Percentiles rank a stretch among this genome's conserved stretches.
These are phyloP conservation scores for Globisporangium spiculum DNA, from an alignment of 352 stramenopile species.

Conservation along the genomic window DNA sequence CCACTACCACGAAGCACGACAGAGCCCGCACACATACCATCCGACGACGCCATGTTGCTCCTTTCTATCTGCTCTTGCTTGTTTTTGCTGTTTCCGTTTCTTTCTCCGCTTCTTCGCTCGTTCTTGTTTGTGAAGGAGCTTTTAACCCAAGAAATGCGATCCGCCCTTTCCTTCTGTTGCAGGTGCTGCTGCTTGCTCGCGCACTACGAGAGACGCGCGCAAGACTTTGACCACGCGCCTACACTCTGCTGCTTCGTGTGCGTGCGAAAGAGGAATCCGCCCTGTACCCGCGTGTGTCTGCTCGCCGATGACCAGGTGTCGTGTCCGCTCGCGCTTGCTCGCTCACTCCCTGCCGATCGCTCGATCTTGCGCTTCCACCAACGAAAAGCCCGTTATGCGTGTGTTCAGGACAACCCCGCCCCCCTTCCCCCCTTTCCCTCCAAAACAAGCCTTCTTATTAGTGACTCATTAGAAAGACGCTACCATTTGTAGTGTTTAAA, in stretches of 20 bases:
- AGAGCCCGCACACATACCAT: constrained; percentile 12
- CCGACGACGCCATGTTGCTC: constrained; percentile 19
- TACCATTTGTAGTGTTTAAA: too few relatives aligned
- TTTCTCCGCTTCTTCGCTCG: not conserved
- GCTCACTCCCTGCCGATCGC: not conserved
- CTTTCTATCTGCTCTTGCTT: not conserved
- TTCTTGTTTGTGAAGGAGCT: not conserved
- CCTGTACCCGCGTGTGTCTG: not conserved
- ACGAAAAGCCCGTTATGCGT: constrained; percentile 14
- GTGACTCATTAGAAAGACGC: too few relatives aligned
- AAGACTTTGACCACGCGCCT: not conserved
- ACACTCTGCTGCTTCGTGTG: not conserved
- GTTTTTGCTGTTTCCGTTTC: constrained; percentile 1
- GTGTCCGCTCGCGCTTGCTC: not conserved
- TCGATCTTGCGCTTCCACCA: constrained; percentile 15
- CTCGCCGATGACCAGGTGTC: not conserved
- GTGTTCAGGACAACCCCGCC: not conserved
- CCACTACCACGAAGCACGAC: not conserved
- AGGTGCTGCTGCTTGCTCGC: not conserved
- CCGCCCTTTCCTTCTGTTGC: not conserved
- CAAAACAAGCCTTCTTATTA: not conserved
- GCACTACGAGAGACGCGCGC: not conserved
- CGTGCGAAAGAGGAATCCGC: not conserved
- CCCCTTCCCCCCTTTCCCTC: constrained; percentile 5
- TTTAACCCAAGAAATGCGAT: not conserved